Conservation (phyloP, 2,329 filamentous ascomycete genomes). For the Penicillium sp. region DNA sequence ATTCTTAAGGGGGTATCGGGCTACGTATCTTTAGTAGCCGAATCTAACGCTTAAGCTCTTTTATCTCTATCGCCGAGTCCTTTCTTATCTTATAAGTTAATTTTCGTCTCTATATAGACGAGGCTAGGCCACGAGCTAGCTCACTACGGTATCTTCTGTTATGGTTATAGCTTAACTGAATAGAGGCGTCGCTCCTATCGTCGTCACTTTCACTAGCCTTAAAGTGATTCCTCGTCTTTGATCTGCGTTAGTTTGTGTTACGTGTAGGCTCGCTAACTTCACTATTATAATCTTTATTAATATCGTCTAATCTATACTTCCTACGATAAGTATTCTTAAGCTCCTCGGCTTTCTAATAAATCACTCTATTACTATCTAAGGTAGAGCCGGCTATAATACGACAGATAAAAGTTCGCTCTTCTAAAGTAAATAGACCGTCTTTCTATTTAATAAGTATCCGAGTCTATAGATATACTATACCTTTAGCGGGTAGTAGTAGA, state of each 20-base stretch:
- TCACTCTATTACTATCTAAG: conserved; percentile 10
- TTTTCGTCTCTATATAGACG: too few relatives aligned
- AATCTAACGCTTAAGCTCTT: too few relatives aligned
- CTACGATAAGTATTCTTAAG: conserved; percentile 4
- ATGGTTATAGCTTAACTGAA: rapidly evolving
- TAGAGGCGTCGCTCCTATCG: neutral
- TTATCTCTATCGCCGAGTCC: too few relatives aligned
- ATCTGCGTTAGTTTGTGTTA: rapidly evolving
- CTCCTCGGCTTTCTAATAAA: conserved; percentile 15
- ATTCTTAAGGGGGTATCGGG: too few relatives aligned
- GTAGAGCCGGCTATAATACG: conserved; percentile 10
- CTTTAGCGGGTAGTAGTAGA: conserved; percentile 5
- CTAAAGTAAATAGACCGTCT: conserved; percentile 7
- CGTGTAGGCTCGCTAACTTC: neutral
- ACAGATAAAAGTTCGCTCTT: conserved; percentile 12
- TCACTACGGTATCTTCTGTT: neutral
- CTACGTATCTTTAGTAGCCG: too few relatives aligned
- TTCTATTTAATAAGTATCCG: conserved; percentile 13
- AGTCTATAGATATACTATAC: conserved; percentile 11
- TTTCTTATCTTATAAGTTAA: too few relatives aligned
- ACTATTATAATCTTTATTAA: neutral
- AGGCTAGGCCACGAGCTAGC: neutral
- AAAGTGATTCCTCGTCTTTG: neutral
- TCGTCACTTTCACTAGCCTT: neutral
- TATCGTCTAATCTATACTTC: neutral